Evolutionary conservation across 2,329 filamentous ascomycete genomes (phyloP), one percentile per base, ranked within the genome.

Genomic region (Ascochyta koolunga): DNA sequence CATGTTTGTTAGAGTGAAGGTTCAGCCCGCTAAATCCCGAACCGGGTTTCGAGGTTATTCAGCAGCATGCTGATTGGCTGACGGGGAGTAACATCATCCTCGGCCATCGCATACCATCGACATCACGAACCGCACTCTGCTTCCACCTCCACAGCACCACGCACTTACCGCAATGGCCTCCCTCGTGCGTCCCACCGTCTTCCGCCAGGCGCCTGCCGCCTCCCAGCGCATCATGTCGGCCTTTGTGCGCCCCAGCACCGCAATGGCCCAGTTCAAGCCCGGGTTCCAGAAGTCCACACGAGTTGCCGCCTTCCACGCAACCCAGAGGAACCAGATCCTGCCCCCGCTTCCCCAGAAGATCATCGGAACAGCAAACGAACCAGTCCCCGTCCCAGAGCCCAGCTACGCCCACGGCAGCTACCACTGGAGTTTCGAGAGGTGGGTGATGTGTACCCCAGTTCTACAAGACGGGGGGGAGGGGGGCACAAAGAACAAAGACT

Each of bases 361-460:
- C 65, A 73, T 90, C 57, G 92, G 91, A 78, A 86, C 85, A 67
- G 83, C 93, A 73, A 54, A 54, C 29, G 93, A 98, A 71, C 86
- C 95, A 50, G 89, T 85, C 27, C 86, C 85, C 33, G 78, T 96
- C 21, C 93, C 92, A 39, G 74, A 84, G 19, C 79, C 90, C 47
- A 86, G 84, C 66, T 87, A 93, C 36, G 81, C 86, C 50, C 91
- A 99, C 80, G 95, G 95, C 68, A 96, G 90, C 77, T 99, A 98
- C 82, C 95, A 99, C 85, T 99, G 95, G 95, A 90, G 89, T 56
- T 96, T 96, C 71, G 95, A 99, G 83, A 82, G 86, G 83, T 86
- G 72, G 52, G 61, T 61, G 43, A 32, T 8, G 7, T 19, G n/a
- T 8, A 27, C 15, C 19, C 8, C 2, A 35, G 21, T 10, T n/a